Evolutionary conservation across 2,329 filamentous ascomycete genomes (phyloP), one percentile per base, ranked within the genome.

Genomic region (Hypoxylon sp.): DNA sequence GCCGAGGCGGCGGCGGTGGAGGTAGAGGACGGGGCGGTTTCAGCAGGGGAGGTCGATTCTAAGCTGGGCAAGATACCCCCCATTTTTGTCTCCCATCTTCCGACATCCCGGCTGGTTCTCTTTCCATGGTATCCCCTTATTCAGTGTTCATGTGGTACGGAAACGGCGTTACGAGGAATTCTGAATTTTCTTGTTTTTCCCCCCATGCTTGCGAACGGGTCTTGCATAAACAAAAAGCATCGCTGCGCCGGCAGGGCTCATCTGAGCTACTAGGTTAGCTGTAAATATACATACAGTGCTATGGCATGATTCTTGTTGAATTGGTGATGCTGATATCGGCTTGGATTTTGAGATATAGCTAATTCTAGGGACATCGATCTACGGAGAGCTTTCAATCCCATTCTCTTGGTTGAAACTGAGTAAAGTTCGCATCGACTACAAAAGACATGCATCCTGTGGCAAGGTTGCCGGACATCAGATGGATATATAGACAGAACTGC

Each of bases 1-100:
- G 81, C 65, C 76, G 80, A 57, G 74, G 78, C 30, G 78, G 79
- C 78, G 79, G 45, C 52, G 70, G 51, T 71, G 80, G 57, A 73
- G 68, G 72, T 8, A 41, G 78, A n/a, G 61, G 58, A 32, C 47
- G 68, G 2, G 67, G 67, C 16, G 78, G 78, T 12, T 81, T 82
- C 66, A 71, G 69, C 63, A 67, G 73, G 37, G 70, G 74, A 41
- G 70, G 72, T 41, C 68, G 73, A 61, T 70, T 50, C 53, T 69
- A 62, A 45, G 29, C 23, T 12, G 62, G 19, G 30, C 21, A 30
- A 51, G 34, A 62, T 54, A 69, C 66, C 23, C 59, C 45, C 41
- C 23, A 12, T 53, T 59, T 61, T 53, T 27, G 16, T 47, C 37
- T 55, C 41, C 43, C 41, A n/a, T 56, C 62, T 11, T 29, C 19